These are phyloP conservation scores for Scenedesmus sp. DNA, from an alignment of 163 green algal genomes.

Conservation along the genomic window DNA sequence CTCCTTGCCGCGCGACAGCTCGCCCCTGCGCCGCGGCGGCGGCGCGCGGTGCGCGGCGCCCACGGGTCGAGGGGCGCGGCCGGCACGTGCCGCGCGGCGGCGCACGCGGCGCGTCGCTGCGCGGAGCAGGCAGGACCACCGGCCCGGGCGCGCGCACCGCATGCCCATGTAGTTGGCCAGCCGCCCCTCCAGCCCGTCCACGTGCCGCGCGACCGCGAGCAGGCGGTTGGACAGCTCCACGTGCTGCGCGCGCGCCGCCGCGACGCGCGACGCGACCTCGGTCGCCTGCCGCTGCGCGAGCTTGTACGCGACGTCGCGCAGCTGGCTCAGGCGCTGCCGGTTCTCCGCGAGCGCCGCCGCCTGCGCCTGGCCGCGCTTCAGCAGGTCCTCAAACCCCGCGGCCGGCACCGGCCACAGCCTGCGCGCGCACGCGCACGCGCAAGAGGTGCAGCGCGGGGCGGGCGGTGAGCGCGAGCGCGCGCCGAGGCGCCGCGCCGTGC, in stretches of 20 bases:
- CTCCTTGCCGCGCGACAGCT: conserved; percentile 47
- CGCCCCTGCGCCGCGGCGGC: conserved; percentile 26
- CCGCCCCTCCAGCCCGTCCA: conserved; percentile 77
- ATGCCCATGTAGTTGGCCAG: conserved; percentile 67
- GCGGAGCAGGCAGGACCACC: neutral
- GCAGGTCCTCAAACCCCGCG: conserved; percentile 72
- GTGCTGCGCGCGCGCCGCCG: conserved; percentile 62
- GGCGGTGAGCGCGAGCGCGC: too few species aligned
- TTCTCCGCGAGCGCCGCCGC: conserved; percentile 63
- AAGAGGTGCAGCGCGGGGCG: too few species aligned
- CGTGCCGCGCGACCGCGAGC: conserved; percentile 61
- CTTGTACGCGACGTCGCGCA: conserved; percentile 43
- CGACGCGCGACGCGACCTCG: conserved; percentile 46
- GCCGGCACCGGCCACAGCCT: conserved; percentile 79
- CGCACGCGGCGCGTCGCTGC: too few species aligned
- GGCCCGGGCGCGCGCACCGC: neutral
- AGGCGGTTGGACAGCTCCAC: conserved; percentile 65
- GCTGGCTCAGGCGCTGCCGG: conserved; percentile 9
- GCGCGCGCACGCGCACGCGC: neutral
- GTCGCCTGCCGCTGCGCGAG: conserved; percentile 47
- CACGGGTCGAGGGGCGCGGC: too few species aligned
- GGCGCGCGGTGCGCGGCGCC: neutral
- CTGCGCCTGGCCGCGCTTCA: conserved; percentile 61
- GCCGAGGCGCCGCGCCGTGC: neutral
- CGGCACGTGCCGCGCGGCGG: too few species aligned